Base-by-base conservation (phyloP, 202 grass and related monocot species). In the Elaeis oleifera region DNA sequence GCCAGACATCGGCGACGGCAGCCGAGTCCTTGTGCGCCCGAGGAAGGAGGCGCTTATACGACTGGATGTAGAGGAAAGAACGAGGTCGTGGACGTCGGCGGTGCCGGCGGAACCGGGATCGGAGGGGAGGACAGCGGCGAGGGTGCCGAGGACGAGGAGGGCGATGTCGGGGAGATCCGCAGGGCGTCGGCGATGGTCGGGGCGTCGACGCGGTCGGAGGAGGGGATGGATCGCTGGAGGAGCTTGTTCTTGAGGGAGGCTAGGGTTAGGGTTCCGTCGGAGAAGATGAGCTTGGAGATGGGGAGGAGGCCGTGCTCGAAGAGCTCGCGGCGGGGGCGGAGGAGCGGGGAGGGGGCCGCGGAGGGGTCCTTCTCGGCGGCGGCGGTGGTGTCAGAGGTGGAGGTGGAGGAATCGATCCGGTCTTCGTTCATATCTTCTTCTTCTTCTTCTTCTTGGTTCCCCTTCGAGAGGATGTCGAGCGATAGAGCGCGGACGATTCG, bases 241-340 rank as follows among this genome's bases (percentile, higher is more conserved):
- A 99, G 79, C 82, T 80, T 92, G 5, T 79, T 71, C 80, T 79
- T 81, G 58, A 99, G 50, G 61, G 90, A 82, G 16, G 62, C 22
- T 9, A 99, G 85, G 18, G 82, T 66, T 36, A 86, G 69, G 58
- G 80, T 65, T 19, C 87, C 70, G 51, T 99, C 94, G 65, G 84
- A 81, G 64, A 92, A 76, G 53, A 90, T 78, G 76, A 99, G 88
- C 78, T 86, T 92, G 7, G 88, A 82, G 27, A 92, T 73, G 59
- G 88, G 94, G 36, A 97, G 76, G 55, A 97, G 94, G 11, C 94
- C 94, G 59, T 97, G 78, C 77, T 99, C 94, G 69, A 99, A 99
- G 50, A 79, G 76, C 80, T 80, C 80, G 9, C 94, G 88, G 8
- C 94, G 79, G 29, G 94, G 82, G 6, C 85, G 88, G 49, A 99